Evolutionary conservation across 352 stramenopile genomes (phyloP).

Genomic region (Saprolegnia diclina): DNA sequence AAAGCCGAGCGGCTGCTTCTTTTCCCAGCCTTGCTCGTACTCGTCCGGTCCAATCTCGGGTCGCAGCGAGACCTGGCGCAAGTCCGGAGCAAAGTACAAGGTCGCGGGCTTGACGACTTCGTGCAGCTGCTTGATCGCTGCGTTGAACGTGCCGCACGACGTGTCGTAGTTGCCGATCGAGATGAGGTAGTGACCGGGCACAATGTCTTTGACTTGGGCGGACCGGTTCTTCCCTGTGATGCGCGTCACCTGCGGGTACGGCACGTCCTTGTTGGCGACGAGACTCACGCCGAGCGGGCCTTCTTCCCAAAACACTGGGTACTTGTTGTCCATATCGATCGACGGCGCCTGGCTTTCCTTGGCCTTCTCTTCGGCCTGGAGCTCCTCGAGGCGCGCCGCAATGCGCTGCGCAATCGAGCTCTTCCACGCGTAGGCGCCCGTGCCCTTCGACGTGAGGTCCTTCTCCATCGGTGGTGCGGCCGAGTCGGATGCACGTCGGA

Average conservation of each 20-base stretch:
- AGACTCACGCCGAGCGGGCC: constrained; percentile 80
- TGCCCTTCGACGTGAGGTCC: constrained; percentile 61
- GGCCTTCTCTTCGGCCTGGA: constrained; percentile 60
- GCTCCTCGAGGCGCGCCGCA: constrained; percentile 68
- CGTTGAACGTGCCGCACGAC: constrained; percentile 81
- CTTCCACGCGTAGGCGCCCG: constrained; percentile 34
- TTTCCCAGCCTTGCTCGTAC: constrained; percentile 85
- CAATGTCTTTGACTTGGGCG: constrained; percentile 79
- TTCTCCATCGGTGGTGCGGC: constrained; percentile 76
- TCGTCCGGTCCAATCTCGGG: constrained; percentile 62
- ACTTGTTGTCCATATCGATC: constrained; percentile 77
- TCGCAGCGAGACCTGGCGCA: constrained; percentile 68
- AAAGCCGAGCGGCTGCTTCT: constrained; percentile 81
- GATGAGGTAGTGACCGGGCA: constrained; percentile 81
- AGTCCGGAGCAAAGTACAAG: constrained; percentile 76
- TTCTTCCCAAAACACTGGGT: constrained; percentile 84
- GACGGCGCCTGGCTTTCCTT: constrained; percentile 47
- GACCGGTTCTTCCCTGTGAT: constrained; percentile 86
- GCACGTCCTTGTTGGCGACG: constrained; percentile 81
- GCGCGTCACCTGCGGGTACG: constrained; percentile 78
- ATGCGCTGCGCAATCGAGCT: constrained; percentile 56
- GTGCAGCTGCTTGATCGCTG: constrained; percentile 84
- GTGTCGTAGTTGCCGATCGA: constrained; percentile 83
- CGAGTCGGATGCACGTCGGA: constrained; percentile 43
- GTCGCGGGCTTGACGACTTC: constrained; percentile 82